These are phyloP conservation scores for Solanum appendiculatum DNA, from an alignment of 257 asterid genomes.

Conservation along the genomic window DNA sequence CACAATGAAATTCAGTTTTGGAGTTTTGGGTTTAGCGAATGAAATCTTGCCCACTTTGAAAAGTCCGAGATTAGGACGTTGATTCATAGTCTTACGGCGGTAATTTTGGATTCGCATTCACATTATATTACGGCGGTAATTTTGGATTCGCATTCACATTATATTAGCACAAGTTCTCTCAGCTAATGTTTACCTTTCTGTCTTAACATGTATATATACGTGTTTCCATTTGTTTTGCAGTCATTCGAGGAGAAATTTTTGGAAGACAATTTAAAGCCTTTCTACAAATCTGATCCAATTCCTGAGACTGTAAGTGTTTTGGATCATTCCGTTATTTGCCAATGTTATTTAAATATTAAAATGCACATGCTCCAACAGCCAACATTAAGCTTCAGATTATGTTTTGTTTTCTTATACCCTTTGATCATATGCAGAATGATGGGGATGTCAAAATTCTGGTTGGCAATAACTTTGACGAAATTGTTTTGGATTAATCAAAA, in stretches of 20 bases:
- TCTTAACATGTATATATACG: background rate
- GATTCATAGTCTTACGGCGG: background rate
- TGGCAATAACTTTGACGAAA: slow-evolving; percentile 85
- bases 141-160: background rate
- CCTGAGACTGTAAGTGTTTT: slow-evolving; percentile 57
- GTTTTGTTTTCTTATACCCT: background rate
- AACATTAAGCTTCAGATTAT: background rate
- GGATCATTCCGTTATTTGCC: background rate
- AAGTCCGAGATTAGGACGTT: background rate
- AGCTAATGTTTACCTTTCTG: background rate
- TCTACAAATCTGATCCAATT: slow-evolving; percentile 86
- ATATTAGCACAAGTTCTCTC: background rate
- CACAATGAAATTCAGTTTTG: background rate
- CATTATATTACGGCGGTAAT: too few species aligned
- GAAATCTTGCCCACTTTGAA: background rate
- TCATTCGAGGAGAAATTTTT: slow-evolving; percentile 73
- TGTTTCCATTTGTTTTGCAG: slow-evolving; percentile 15
- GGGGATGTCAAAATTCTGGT: slow-evolving; percentile 89
- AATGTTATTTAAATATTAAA: too few species aligned
- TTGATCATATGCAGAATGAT: slow-evolving; percentile 47
- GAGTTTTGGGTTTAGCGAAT: background rate
- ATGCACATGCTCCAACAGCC: background rate
- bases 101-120: background rate
- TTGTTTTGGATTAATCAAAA: slow-evolving; percentile 87
- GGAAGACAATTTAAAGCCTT: slow-evolving; percentile 74